Evolutionary conservation across 768 basidiomycete genomes (phyloP).

Genomic region (Tulasnella sp.): DNA sequence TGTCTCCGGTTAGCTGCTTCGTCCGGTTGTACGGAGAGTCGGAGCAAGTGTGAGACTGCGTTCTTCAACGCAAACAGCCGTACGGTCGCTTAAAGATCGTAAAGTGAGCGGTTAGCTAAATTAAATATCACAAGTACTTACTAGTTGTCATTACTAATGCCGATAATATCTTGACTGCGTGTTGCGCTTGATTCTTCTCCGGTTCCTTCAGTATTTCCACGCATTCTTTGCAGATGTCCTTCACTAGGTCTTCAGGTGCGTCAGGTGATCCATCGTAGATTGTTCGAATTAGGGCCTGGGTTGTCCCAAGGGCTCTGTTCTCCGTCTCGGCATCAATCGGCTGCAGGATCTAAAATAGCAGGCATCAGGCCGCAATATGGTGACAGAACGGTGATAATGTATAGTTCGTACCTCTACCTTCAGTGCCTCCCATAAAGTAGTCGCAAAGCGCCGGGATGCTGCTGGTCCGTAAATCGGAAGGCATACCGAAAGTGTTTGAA

Average conservation of each 20-base stretch:
- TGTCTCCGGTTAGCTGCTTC: constrained; percentile 57
- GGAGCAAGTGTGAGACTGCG: constrained; percentile 64
- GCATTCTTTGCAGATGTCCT: constrained; percentile 71
- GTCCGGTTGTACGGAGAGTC: constrained; percentile 60
- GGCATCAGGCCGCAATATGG: too few relatives aligned
- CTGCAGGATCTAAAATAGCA: constrained; percentile 67
- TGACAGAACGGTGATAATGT: not conserved
- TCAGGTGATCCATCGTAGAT: constrained; percentile 40
- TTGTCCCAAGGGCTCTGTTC: constrained; percentile 56
- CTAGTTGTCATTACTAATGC: constrained; percentile 69
- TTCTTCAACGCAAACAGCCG: constrained; percentile 57
- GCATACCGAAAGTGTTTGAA: constrained; percentile 65
- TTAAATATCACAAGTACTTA: constrained; percentile 32
- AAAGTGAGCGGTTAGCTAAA: not conserved
- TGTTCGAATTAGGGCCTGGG: constrained; percentile 61
- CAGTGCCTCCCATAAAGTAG: constrained; percentile 80
- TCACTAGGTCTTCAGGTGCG: constrained; percentile 46
- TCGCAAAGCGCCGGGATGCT: constrained; percentile 49
- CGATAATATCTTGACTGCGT: constrained; percentile 75
- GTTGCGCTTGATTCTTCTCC: constrained; percentile 85
- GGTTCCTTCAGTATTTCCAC: constrained; percentile 72
- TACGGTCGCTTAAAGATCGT: constrained; percentile 44
- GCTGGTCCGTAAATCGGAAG: constrained; percentile 75
- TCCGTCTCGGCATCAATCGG: constrained; percentile 73
- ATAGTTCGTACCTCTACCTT: constrained; percentile 64